A percentile compares a stretch with the other conserved stretches of the same genome.
Conservation (phyloP, 2,329 filamentous ascomycete genomes). For the Sporothrix phasma region DNA sequence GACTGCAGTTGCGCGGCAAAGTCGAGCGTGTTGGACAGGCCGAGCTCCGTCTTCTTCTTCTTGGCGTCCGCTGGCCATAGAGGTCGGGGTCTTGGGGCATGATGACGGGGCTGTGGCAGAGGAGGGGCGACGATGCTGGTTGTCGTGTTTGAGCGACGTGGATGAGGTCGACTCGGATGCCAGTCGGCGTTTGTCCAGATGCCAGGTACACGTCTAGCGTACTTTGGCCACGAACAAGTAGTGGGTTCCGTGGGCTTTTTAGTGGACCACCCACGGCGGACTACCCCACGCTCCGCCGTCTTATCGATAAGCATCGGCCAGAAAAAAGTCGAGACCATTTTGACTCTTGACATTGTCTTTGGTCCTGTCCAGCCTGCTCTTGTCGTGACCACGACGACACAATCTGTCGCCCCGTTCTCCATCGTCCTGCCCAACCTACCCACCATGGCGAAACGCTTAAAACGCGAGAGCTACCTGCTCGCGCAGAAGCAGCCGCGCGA, state of each 20-base stretch:
- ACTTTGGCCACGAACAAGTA: not conserved
- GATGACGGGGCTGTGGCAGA: conserved; percentile 11
- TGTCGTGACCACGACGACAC: not conserved
- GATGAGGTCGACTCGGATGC: not conserved
- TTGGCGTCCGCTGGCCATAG: conserved; percentile 68
- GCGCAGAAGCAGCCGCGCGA: conserved; percentile 36
- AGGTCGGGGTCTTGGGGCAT: conserved; percentile 60
- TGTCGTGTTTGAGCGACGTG: not conserved
- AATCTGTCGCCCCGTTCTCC: not conserved
- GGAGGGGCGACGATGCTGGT: not conserved
- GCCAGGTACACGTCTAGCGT: not conserved
- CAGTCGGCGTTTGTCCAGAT: not conserved
- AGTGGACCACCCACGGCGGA: not conserved
- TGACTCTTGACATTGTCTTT: not conserved
- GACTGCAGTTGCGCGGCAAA: conserved; percentile 84
- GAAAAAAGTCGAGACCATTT: conserved; percentile 2
- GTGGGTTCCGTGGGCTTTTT: not conserved
- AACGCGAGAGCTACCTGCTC: conserved; percentile 52
- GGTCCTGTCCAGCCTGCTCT: too few species aligned
- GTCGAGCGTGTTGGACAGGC: conserved; percentile 62
- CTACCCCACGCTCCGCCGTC: not conserved
- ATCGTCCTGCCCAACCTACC: not conserved
- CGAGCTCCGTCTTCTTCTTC: conserved; percentile 57
- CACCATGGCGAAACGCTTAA: conserved; percentile 42
- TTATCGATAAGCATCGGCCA: conserved; percentile 14